These are phyloP conservation scores for Terfezia boudieri DNA, from an alignment of 495 filamentous ascomycete genomes.

Conservation along the genomic window DNA sequence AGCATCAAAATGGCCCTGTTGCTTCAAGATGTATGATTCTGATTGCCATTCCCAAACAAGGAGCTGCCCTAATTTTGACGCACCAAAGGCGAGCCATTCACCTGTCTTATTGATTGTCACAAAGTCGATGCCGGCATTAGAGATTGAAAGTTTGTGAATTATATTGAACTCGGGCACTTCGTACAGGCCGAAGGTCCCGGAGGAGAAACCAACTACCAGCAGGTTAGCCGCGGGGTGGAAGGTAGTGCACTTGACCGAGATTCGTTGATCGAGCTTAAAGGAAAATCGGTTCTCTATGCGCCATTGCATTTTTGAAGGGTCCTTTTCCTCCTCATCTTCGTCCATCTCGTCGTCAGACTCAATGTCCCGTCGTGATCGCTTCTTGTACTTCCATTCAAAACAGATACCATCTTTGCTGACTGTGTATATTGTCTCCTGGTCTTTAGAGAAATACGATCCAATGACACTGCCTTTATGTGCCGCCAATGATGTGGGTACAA, in stretches of 20 bases:
- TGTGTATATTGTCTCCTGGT: slow-evolving; percentile 51
- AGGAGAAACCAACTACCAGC: slow-evolving; percentile 81
- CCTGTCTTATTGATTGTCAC: slow-evolving; percentile 81
- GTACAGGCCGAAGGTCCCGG: slow-evolving; percentile 78
- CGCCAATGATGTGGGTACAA: slow-evolving; percentile 66
- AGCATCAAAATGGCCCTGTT: slow-evolving; percentile 92
- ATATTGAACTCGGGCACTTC: slow-evolving; percentile 93
- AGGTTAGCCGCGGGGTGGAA: slow-evolving; percentile 75
- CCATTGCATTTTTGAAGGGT: slow-evolving; percentile 41
- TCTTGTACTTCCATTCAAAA: slow-evolving; percentile 43
- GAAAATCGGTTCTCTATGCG: slow-evolving; percentile 69
- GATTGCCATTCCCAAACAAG: slow-evolving; percentile 99
- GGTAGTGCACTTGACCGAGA: slow-evolving; percentile 65
- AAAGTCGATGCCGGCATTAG: slow-evolving; percentile 84
- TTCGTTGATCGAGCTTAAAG: slow-evolving; percentile 63
- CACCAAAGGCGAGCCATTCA: slow-evolving; percentile 96
- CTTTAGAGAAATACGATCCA: slow-evolving; percentile 75
- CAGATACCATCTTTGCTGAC: slow-evolving; percentile 35
- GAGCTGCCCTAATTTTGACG: slow-evolving; percentile 78
- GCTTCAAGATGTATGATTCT: slow-evolving; percentile 96
- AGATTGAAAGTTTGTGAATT: slow-evolving; percentile 79
- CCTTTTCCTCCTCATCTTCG: slow-evolving; percentile 35
- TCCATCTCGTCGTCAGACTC: slow-evolving; percentile 28
- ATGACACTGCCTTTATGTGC: slow-evolving; percentile 75
- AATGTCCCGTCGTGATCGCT: slow-evolving; percentile 24